A percentile compares a stretch with the other conserved stretches of the same genome.
phyloP scores from a whole-genome alignment of 176 grass and related monocot genomes.

The Musa acuminata region DNA sequence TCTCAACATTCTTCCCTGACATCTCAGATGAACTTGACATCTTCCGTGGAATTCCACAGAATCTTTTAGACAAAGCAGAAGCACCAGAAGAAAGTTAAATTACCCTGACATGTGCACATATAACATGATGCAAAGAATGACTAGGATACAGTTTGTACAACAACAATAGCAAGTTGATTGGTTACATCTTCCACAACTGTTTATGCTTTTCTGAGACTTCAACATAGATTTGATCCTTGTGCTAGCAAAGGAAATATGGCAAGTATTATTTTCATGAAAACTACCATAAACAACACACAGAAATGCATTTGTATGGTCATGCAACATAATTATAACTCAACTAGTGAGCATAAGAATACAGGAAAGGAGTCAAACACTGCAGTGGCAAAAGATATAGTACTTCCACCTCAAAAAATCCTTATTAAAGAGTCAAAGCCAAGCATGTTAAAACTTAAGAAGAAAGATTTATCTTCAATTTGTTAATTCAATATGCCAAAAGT shows the following conservation, averaged over 20 bases:
- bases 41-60: not conserved
- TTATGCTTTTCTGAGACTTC: not conserved
- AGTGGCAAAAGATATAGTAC: not conserved
- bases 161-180: not conserved
- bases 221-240: not conserved
- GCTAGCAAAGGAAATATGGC: not conserved
- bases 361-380: not conserved
- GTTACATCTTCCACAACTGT: not conserved
- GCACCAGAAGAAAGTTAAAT: not conserved
- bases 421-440: no score
- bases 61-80: constrained; percentile 9
- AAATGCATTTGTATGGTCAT: not conserved
- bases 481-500: not conserved
- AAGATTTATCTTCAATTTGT: no score
- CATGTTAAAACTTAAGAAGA: no score
- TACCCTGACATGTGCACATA: no score
- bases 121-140: not conserved
- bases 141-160: not conserved
- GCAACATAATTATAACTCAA: not conserved
- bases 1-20: constrained; percentile 15
- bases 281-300: not conserved
- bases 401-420: not conserved
- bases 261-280: not conserved
- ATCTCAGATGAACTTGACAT: constrained; percentile 28
- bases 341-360: not conserved